Evolutionary conservation across 192 early-diverging fungal genomes (phyloP).

Genomic region (Coemansia sp.): DNA sequence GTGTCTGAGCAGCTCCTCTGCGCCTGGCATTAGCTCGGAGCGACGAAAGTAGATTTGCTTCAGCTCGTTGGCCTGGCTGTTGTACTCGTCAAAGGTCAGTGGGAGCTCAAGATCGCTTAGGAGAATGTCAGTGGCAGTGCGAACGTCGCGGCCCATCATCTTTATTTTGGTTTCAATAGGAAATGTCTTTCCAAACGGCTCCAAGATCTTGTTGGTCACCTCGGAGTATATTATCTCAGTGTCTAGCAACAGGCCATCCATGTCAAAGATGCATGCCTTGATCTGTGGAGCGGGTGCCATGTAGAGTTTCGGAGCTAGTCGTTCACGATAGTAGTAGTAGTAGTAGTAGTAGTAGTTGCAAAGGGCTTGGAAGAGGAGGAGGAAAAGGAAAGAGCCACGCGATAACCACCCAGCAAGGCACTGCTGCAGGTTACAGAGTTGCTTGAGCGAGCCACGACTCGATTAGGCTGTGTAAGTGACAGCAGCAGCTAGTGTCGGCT

Average conservation of each 20-base stretch:
- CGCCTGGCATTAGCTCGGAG: constrained; percentile 66
- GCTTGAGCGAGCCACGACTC: not conserved
- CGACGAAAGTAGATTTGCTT: constrained; percentile 61
- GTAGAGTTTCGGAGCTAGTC: no score
- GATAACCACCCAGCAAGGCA: not conserved
- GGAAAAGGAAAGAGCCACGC: not conserved
- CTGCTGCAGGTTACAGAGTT: not conserved
- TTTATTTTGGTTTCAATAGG: constrained; percentile 67
- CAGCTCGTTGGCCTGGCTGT: constrained; percentile 57
- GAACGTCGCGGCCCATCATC: constrained; percentile 67
- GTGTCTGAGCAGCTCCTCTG: constrained; percentile 67
- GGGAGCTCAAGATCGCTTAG: constrained; percentile 66
- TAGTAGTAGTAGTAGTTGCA: not conserved
- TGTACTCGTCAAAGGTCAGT: constrained; percentile 80
- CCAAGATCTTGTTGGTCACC: constrained; percentile 80
- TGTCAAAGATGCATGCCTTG: constrained; percentile 74
- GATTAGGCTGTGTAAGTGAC: not conserved
- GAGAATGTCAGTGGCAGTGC: constrained; percentile 58
- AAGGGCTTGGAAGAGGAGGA: not conserved
- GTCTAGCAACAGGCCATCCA: constrained; percentile 80
- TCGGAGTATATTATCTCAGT: constrained; percentile 88
- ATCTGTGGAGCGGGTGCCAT: constrained; percentile 41
- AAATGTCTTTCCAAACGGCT: constrained; percentile 67
- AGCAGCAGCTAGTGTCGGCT: not conserved
- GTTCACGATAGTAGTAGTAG: not conserved